Percentiles rank a stretch among this genome's conserved stretches.
Evolutionary conservation across 2,329 filamentous ascomycete genomes (phyloP).

Genomic region (Talaromyces albobiverticillius): DNA sequence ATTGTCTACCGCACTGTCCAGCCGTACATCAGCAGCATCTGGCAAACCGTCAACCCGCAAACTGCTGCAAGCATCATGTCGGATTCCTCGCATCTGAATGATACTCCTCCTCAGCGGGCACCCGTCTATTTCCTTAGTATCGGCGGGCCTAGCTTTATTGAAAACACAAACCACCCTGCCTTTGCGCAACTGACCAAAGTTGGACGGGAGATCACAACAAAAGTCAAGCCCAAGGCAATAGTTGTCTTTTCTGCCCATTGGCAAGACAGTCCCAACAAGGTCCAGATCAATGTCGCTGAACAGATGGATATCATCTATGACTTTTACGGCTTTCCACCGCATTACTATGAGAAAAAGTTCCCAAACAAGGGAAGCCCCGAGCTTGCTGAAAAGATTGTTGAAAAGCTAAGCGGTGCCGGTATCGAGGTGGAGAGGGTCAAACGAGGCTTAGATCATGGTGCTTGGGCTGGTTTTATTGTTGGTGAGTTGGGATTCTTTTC

Average conservation of each 20-base stretch:
- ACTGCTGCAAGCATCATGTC: neutral
- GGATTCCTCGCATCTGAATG: neutral
- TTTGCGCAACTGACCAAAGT: conserved; percentile 63
- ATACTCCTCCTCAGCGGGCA: conserved; percentile 27
- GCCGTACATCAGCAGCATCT: neutral
- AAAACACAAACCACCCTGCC: conserved; percentile 57
- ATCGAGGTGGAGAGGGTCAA: conserved; percentile 60
- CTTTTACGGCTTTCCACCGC: conserved; percentile 68
- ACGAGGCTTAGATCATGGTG: conserved; percentile 71
- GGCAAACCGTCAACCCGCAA: neutral
- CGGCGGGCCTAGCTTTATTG: conserved; percentile 34
- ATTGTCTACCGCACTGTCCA: neutral
- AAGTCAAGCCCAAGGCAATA: conserved; percentile 68
- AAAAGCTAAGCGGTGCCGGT: conserved; percentile 53
- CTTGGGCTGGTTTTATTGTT: conserved; percentile 66
- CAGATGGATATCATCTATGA: conserved; percentile 69
- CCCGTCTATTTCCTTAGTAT: conserved; percentile 54
- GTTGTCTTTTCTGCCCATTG: conserved; percentile 78
- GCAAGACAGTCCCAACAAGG: conserved; percentile 56
- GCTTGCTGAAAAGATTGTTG: conserved; percentile 59
- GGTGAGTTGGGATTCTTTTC: conserved; percentile 31
- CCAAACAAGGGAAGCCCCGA: conserved; percentile 61
- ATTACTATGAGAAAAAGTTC: conserved; percentile 67
- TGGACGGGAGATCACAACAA: conserved; percentile 66
- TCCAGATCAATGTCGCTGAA: conserved; percentile 65